Evolutionary conservation across 2,329 filamentous ascomycete genomes (phyloP).

Genomic region (Pseudogymnoascus sp.): DNA sequence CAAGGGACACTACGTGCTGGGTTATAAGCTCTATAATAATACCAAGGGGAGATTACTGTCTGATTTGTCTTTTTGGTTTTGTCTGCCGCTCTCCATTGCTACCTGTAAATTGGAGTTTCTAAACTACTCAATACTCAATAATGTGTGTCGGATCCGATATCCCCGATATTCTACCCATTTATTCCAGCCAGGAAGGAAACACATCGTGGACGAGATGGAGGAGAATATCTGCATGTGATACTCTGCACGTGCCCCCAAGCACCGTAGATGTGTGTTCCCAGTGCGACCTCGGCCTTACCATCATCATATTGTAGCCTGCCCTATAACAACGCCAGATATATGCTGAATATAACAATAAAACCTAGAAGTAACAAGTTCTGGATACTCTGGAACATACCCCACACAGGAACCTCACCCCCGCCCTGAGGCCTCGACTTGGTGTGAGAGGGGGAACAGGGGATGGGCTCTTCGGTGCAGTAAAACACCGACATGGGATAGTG

Average conservation of each 20-base stretch:
- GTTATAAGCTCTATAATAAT: background rate
- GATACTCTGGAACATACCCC: background rate
- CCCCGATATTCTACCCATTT: background rate
- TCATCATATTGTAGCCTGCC: background rate
- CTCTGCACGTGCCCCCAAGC: background rate
- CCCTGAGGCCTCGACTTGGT: background rate
- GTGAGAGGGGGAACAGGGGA: background rate
- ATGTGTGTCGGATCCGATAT: background rate
- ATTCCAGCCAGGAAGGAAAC: background rate
- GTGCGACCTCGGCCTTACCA: background rate
- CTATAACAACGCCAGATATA: background rate
- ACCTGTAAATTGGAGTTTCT: background rate
- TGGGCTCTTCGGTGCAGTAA: background rate
- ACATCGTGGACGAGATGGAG: background rate
- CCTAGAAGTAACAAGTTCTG: too few species aligned
- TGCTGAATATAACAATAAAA: background rate
- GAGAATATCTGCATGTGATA: background rate
- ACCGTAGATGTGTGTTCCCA: background rate
- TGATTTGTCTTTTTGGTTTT: background rate
- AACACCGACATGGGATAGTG: background rate
- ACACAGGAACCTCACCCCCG: background rate
- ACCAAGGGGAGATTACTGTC: background rate
- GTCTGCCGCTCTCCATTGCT: background rate
- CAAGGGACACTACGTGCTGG: background rate
- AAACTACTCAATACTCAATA: background rate